A percentile compares a stretch with the other conserved stretches of the same genome.
Conservation (phyloP, 2,329 filamentous ascomycete genomes). For the Diplodia mutila region DNA sequence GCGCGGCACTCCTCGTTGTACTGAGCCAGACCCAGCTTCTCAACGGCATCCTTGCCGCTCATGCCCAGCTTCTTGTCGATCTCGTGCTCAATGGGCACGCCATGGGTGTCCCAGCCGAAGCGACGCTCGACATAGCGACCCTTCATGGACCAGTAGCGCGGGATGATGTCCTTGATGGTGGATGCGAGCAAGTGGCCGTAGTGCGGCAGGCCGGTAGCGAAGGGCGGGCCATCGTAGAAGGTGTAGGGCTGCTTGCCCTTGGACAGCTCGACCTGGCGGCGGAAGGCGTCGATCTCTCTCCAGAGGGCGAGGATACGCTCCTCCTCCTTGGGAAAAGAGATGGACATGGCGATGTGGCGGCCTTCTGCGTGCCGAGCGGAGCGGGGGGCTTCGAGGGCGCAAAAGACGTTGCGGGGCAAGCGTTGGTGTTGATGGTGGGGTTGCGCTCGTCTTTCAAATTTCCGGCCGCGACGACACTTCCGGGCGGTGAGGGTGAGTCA, state of each 20-base stretch:
- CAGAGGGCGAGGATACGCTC: conserved; percentile 81
- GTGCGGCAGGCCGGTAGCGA: conserved; percentile 63
- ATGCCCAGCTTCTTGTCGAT: conserved; percentile 96
- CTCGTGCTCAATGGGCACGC: conserved; percentile 93
- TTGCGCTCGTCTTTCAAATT: conserved; percentile 20
- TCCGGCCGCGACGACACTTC: conserved; percentile 7
- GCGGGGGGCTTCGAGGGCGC: conserved; percentile 3
- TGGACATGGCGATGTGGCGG: conserved; percentile 21
- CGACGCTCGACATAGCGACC: conserved; percentile 88
- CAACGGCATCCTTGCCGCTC: conserved; percentile 83
- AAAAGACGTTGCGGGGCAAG: conserved; percentile 17
- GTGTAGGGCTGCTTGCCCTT: conserved; percentile 82
- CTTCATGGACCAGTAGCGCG: conserved; percentile 97
- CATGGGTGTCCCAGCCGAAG: conserved; percentile 96
- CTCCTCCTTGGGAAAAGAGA: conserved; percentile 81
- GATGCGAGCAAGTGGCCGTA: conserved; percentile 83
- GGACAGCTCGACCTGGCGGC: conserved; percentile 84
- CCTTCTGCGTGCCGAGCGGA: conserved; percentile 24
- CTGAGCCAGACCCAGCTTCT: conserved; percentile 80
- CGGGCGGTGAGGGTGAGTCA: conserved; percentile 26
- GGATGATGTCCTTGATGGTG: conserved; percentile 97
- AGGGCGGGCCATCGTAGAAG: conserved; percentile 77
- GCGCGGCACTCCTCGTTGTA: conserved; percentile 92
- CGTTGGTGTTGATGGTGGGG: conserved; percentile 23
- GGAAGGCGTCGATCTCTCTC: conserved; percentile 91